These are phyloP conservation scores for Leccinum fallax DNA, from an alignment of 1,284 basidiomycete genomes.

Conservation along the genomic window DNA sequence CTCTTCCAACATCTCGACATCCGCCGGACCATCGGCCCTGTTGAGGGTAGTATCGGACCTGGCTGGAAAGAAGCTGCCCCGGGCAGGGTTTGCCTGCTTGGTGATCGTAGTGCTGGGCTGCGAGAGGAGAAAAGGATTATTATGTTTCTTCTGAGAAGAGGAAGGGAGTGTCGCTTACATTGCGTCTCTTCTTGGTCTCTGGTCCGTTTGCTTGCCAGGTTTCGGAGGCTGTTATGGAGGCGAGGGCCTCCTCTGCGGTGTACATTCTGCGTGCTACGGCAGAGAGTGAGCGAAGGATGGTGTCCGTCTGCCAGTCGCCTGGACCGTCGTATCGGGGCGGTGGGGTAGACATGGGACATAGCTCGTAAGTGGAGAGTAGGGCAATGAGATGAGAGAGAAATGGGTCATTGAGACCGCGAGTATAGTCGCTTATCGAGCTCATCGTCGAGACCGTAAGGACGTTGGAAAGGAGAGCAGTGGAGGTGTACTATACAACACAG, in stretches of 20 bases:
- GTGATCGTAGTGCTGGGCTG: slow-evolving; percentile 31
- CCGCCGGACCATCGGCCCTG: slow-evolving; percentile 13
- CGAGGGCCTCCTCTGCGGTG: slow-evolving; percentile 55
- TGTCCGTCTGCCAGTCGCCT: slow-evolving; percentile 63
- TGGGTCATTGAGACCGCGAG: slow-evolving; percentile 31
- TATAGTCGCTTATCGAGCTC: slow-evolving; percentile 29
- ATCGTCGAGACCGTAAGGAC: slow-evolving; percentile 27
- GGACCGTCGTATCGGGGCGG: slow-evolving; percentile 66
- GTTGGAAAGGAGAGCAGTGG: background rate
- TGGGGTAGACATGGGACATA: slow-evolving; percentile 50
- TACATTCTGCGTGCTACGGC: slow-evolving; percentile 61
- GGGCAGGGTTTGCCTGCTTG: slow-evolving; percentile 20
- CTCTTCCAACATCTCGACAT: slow-evolving; percentile 35
- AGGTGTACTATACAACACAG: background rate
- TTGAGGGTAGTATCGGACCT: slow-evolving; percentile 20
- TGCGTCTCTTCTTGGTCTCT: slow-evolving; percentile 52
- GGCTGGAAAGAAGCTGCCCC: slow-evolving; percentile 28
- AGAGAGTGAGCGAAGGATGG: slow-evolving; percentile 58
- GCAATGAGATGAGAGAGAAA: slow-evolving; percentile 55
- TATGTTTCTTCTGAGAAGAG: slow-evolving; percentile 31
- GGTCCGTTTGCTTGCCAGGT: slow-evolving; percentile 39
- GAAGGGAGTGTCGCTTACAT: slow-evolving; percentile 45
- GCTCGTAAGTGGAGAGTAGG: slow-evolving; percentile 54
- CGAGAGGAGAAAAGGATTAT: slow-evolving; percentile 14
- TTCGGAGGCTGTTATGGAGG: slow-evolving; percentile 42